Base-by-base conservation (phyloP, 2,329 filamentous ascomycete species). In the Aspergillus melleus region DNA sequence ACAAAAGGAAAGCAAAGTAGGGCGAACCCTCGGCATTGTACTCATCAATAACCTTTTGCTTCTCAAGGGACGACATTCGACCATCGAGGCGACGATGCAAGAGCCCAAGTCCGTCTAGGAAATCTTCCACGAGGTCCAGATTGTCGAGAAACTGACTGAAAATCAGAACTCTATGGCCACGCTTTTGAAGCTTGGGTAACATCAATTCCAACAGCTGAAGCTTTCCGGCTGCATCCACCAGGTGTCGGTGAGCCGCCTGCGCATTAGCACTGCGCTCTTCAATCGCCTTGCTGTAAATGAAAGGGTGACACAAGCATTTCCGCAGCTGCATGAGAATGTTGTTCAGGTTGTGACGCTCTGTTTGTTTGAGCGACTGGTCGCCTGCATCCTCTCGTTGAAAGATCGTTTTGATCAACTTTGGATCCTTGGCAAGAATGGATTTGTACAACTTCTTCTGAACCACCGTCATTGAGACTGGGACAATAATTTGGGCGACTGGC, bases 241-340 rank as follows among this genome's bases (percentile, higher is more conserved):
- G 82, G 69, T 96, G 96, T 26, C 87, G 86, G 70, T 93, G 88
- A 47, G 90, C 84, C 3, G 87, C 79, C 1, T 81, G 74, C 1
- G 84, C 75, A 57, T 88, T 82, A 1, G 87, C 80, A 1, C 84
- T 85, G 52, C 87, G 86, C 74, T 99, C 95, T 76, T 99, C 96
- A 59, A 99, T 95, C 22, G 90, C 88, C 46, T 86, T 83, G 69
- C 88, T 97, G 80, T 97, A 99, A 53, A 98, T 88, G 72, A 98
- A 99, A 0, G 96, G 95, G 75, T 99, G 96, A 65, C 94, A 97
- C 2, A 99, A 82, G 65, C 92, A 96, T 74, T 97, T 98, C 19
- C 95, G 87, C 19, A 99, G 83, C 74, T 99, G 95, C 85, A 97
- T 92, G 49, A 99, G 77, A 44, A 99, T 96, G 68, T 99, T 99